Percentiles rank a stretch among this genome's conserved stretches.
Evolutionary conservation across 208 protist species (phyloP).

Genomic region (Blastocrithidia nonstop): DNA sequence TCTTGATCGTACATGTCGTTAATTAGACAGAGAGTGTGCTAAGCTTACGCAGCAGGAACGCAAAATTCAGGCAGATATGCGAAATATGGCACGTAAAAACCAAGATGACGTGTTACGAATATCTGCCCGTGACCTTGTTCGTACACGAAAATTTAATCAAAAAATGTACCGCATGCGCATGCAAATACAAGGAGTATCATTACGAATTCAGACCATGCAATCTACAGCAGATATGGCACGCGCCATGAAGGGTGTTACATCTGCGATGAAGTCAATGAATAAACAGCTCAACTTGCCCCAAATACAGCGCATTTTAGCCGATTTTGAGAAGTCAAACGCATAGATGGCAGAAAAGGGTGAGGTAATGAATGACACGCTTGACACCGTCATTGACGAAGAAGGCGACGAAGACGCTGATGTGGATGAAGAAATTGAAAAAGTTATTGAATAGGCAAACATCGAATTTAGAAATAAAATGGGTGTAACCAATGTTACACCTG

Average conservation of each 20-base stretch:
- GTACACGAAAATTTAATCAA: conserved; percentile 88
- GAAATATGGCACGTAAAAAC: conserved; percentile 91
- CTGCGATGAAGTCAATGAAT: conserved; percentile 93
- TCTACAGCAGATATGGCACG: conserved; percentile 77
- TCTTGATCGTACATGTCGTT: conserved; percentile 88
- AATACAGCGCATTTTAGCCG: conserved; percentile 96
- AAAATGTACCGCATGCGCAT: conserved; percentile 97
- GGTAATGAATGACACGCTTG: conserved; percentile 94
- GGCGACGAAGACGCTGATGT: conserved; percentile 84
- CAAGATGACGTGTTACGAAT: conserved; percentile 94
- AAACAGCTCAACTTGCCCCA: conserved; percentile 92
- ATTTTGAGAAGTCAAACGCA: conserved; percentile 96
- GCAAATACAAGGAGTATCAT: conserved; percentile 91
- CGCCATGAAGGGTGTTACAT: conserved; percentile 86
- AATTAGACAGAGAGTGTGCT: conserved; percentile 92
- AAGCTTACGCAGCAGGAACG: conserved; percentile 91
- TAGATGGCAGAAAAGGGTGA: conserved; percentile 98
- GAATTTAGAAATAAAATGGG: conserved; percentile 78
- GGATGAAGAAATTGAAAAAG: conserved; percentile 79
- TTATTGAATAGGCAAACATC: conserved; percentile 84
- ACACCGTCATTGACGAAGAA: conserved; percentile 86
- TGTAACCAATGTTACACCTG: conserved; percentile 25
- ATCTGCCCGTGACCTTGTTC: conserved; percentile 96
- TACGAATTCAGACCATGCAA: conserved; percentile 92
- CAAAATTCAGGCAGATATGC: conserved; percentile 94